Conservation (phyloP, 2,329 filamentous ascomycete genomes). For the Chaetoscypha palmicola region DNA sequence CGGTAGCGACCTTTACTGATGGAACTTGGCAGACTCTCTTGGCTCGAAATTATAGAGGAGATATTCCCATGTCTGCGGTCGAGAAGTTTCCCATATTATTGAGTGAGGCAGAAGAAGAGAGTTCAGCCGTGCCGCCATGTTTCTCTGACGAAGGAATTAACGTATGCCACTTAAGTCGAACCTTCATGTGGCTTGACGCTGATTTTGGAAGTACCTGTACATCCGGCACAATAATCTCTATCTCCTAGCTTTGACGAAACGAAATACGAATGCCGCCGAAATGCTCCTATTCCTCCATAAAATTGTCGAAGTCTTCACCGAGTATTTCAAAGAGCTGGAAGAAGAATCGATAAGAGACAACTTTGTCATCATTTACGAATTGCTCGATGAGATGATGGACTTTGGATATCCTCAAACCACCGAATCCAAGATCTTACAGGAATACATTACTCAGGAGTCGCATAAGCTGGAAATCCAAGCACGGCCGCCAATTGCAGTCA, state of each 20-base stretch:
- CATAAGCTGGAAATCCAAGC: slow-evolving; percentile 98
- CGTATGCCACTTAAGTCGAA: slow-evolving; percentile 43
- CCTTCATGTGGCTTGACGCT: no score
- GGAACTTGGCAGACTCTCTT: slow-evolving; percentile 69
- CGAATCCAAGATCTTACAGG: slow-evolving; percentile 95
- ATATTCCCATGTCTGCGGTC: slow-evolving; percentile 98
- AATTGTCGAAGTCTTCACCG: slow-evolving; percentile 96
- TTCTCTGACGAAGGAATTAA: slow-evolving; percentile 99
- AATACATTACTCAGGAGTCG: slow-evolving; percentile 98
- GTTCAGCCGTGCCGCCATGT: slow-evolving; percentile 91
- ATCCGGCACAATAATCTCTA: slow-evolving; percentile 99
- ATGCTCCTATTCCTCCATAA: slow-evolving; percentile 98
- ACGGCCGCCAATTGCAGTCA: slow-evolving; percentile 92
- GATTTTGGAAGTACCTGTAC: slow-evolving; percentile 83
- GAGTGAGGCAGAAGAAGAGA: slow-evolving; percentile 98
- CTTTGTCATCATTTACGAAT: slow-evolving; percentile 98
- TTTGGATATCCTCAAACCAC: slow-evolving; percentile 99
- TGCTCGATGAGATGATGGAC: slow-evolving; percentile 99
- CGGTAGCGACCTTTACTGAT: slow-evolving; percentile 18
- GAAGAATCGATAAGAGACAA: slow-evolving; percentile 99
- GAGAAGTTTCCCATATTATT: slow-evolving; percentile 96
- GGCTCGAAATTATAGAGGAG: slow-evolving; percentile 95
- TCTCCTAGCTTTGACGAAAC: slow-evolving; percentile 93
- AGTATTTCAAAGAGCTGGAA: slow-evolving; percentile 98
- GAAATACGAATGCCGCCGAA: slow-evolving; percentile 97